Evolutionary conservation across 2,329 filamentous ascomycete species (phyloP), one percentile per base, ranked within the genome.

Genomic region (Alternaria sp.): DNA sequence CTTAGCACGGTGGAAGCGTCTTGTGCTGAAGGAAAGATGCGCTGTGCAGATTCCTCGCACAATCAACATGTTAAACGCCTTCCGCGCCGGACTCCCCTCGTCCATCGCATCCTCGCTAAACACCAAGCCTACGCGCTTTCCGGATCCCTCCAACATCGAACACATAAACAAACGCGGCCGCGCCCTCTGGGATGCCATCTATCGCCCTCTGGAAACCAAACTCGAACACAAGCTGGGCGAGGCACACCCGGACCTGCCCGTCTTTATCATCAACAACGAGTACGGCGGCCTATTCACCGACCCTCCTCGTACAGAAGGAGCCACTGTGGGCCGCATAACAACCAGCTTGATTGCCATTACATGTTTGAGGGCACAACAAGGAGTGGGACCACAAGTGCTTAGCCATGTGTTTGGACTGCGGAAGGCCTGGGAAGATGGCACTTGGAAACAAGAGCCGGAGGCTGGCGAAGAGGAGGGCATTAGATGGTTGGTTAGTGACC

Each of bases 221-320:
- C 83, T 96, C 5, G 82, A 87, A 56, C 80, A 82, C 50, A 91
- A 90, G 77, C 85, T 96, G 1, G 90, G 86, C 0, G 82, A 83
- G n/a, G 87, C 88, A 10, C 92, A 96, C 72, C 92, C 92, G 0
- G 92, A 95, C 73, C 78, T 96, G 24, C 92, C 92, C 0, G 89
- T 93, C 3, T 88, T 92, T 71, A 95, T 96, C 66, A 80, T 95
- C 13, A 83, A 88, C 64, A 85, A 83, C 50, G 89, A 94, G 73
- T 96, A 96, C 74, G 88, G 88, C 0, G 86, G 86, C 1, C 76
- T 95, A 11, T 86, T 96, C 36, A 85, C 89, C 0, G 89, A 95
- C 66, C 91, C 90, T 1, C 75, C 82, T 3, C 76, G 77, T 13
- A 71, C 79, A 7, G 71, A 77, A 4, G 79, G 78, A 23, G 82